These are phyloP conservation scores for Inonotus obliquus DNA, from an alignment of 1,284 basidiomycete genomes.

Conservation along the genomic window DNA sequence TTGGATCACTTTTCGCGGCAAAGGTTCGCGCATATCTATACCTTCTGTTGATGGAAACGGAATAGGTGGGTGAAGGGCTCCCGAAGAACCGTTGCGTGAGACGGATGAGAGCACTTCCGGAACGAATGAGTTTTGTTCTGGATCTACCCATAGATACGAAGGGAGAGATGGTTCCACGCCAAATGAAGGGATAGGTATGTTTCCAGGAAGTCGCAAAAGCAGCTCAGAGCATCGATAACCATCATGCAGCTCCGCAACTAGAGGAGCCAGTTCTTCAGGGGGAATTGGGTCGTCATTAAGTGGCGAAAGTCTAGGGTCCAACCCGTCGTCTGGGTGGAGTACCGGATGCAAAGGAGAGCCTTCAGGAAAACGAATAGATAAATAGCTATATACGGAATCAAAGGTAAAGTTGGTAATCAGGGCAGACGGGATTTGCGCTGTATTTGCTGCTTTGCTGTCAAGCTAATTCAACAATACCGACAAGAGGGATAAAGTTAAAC, in stretches of 20 bases:
- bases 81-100: slow-evolving; percentile 25
- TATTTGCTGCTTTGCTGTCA: slow-evolving; percentile 59
- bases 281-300: slow-evolving; percentile 43
- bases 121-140: slow-evolving; percentile 38
- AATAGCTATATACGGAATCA: slow-evolving; percentile 75
- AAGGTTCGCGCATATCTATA: neutral
- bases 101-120: slow-evolving; percentile 41
- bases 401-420: slow-evolving; percentile 80
- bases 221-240: slow-evolving; percentile 74
- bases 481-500: slow-evolving; percentile 23
- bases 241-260: slow-evolving; percentile 54
- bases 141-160: slow-evolving; percentile 58
- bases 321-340: neutral
- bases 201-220: slow-evolving; percentile 63
- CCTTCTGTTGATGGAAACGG: slow-evolving; percentile 30
- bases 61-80: slow-evolving; percentile 33
- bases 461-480: neutral
- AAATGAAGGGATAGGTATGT: slow-evolving; percentile 74
- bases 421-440: slow-evolving; percentile 58
- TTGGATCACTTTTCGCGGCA: slow-evolving; percentile 40
- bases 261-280: slow-evolving; percentile 43
- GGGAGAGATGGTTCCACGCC: slow-evolving; percentile 47
- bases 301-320: neutral
- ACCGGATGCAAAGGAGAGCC: slow-evolving; percentile 26
- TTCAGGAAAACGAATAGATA: slow-evolving; percentile 37